Evolutionary conservation across 805 yeast species (phyloP), one percentile per base, ranked within the genome.

Genomic region (Peterozyma toletana): DNA sequence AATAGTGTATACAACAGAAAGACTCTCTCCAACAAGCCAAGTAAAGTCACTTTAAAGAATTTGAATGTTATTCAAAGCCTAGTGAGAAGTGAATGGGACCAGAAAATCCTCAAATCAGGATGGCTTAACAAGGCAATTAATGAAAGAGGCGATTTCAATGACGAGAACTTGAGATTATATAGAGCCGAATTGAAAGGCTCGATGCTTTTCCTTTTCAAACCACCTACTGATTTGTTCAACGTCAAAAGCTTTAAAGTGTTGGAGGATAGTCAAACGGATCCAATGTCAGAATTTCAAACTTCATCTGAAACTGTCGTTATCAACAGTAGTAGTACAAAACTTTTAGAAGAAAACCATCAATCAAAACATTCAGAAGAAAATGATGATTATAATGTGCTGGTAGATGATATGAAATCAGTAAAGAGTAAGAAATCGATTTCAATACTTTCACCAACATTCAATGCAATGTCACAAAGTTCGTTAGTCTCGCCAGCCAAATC

Each of bases 171-270:
- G 59, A 64, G 73, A 46, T 58, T 86, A 30, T 77, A 68, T 45
- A 69, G 83, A 41, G 88, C 84, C 0, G 86, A 80, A 53, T 63
- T 89, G 45, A 77, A 72, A 52, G 96, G 96, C 15, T 77, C 89
- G 2, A 67, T 69, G 37, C 62, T 89, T 42, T 68, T 70, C 43
- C 59, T 89, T 14, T 85, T 75, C 65, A 83, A 77, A 57, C 71
- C 78, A 33, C 81, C 73, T 2, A 60, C 66, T 21, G 78, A 67
- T 27, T 44, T 78, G 27, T 71, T 65, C 29, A 71, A 51, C 46
- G 58, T 63, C 37, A 62, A 56, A 41, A 56, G 56, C 38, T 68
- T 71, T 48, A 51, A 43, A 13, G 16, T 36, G 3, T 2, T 17
- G 45, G 18, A 47, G 37, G 5, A 31, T 16, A 10, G 35, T 16